Conservation (phyloP, 2,329 filamentous ascomycete genomes). For the Sporothrix pallida region DNA sequence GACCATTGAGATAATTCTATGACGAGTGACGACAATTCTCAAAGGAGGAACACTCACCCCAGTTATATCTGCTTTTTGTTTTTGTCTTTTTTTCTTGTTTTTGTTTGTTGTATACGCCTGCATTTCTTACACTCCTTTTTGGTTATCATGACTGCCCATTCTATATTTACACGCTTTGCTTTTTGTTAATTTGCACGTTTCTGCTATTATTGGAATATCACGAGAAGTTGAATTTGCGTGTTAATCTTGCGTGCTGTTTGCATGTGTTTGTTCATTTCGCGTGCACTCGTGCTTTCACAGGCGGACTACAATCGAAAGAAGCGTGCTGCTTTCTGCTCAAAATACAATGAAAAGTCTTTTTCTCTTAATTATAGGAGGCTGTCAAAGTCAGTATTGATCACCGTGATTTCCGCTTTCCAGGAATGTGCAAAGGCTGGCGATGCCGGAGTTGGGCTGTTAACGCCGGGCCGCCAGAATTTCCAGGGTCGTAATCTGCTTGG, state of each 20-base stretch:
- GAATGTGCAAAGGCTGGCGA: neutral
- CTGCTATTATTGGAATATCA: neutral
- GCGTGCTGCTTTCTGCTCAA: slow-evolving; percentile 14
- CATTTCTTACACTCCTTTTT: slow-evolving; percentile 1
- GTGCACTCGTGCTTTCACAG: neutral
- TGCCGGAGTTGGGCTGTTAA: slow-evolving; percentile 19
- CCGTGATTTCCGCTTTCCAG: no score
- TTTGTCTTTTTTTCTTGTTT: neutral
- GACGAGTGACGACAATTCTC: neutral
- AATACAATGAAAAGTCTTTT: neutral
- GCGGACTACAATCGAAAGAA: slow-evolving; percentile 16
- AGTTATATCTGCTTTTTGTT: neutral
- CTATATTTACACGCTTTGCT: neutral
- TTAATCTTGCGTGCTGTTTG: neutral
- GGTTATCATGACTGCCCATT: neutral
- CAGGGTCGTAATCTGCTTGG: neutral
- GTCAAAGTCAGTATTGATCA: neutral
- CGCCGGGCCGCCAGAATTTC: neutral
- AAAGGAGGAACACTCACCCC: neutral
- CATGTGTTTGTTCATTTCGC: neutral
- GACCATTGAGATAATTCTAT: neutral
- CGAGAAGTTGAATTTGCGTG: neutral
- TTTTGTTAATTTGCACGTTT: neutral
- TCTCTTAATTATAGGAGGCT: neutral
- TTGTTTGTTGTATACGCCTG: neutral